Evolutionary conservation across 1,139 yeast species (phyloP).

Genomic region (Blastobotrys indianensis): DNA sequence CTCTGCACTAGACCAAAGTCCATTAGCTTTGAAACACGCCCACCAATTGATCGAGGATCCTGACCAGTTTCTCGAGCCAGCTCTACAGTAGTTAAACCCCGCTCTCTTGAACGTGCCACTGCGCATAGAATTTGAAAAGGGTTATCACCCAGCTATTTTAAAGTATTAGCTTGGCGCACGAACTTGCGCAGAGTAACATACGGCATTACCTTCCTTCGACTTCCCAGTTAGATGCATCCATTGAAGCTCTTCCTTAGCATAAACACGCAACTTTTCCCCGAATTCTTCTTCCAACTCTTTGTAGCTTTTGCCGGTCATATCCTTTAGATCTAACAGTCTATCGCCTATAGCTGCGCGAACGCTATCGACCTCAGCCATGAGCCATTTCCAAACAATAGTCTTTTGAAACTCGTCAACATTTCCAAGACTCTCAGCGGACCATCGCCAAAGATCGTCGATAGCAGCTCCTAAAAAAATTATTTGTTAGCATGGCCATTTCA

Average conservation of each 20-base stretch:
- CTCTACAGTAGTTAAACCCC: conserved; percentile 36
- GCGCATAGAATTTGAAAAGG: conserved; percentile 36
- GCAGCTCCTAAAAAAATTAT: conserved; percentile 24
- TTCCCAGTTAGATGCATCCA: conserved; percentile 35
- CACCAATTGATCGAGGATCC: conserved; percentile 37
- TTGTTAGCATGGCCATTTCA: neutral
- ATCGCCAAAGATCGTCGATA: conserved; percentile 28
- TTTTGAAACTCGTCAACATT: conserved; percentile 26
- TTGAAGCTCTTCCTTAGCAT: conserved; percentile 32
- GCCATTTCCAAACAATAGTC: conserved; percentile 30
- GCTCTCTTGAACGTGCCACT: conserved; percentile 32
- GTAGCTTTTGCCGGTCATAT: conserved; percentile 14
- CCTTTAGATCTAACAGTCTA: conserved; percentile 14
- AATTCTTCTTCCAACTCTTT: conserved; percentile 17
- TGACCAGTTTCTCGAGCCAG: conserved; percentile 35
- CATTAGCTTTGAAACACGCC: conserved; percentile 31
- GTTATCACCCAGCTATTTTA: conserved; percentile 27
- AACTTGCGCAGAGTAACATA: conserved; percentile 6
- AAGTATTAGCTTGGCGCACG: neutral
- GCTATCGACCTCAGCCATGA: conserved; percentile 22
- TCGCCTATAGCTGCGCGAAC: conserved; percentile 21
- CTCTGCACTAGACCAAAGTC: conserved; percentile 33
- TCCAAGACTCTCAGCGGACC: conserved; percentile 20
- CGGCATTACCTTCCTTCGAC: conserved; percentile 27
- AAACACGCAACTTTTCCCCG: conserved; percentile 25